Conservation (phyloP, 805 yeast genomes). For the Wickerhamiella sergipiensis region DNA sequence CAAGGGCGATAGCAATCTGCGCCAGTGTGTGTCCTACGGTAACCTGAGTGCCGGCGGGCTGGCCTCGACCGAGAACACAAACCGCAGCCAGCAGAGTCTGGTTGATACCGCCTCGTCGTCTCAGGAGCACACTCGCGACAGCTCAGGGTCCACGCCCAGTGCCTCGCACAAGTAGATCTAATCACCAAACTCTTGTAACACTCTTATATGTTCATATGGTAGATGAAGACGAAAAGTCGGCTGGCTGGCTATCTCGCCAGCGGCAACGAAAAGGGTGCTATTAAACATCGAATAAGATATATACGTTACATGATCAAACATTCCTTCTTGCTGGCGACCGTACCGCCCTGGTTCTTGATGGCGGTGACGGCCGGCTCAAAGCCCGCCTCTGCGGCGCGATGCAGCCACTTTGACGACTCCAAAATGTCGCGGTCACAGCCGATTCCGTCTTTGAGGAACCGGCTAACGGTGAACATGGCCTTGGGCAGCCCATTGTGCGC, state of each 20-base stretch:
- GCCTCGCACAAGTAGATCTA: background rate
- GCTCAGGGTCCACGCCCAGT: too few relatives aligned
- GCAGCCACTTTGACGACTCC: conserved; percentile 63
- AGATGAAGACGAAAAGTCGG: too few relatives aligned
- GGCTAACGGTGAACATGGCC: conserved; percentile 76
- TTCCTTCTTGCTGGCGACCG: conserved; percentile 20
- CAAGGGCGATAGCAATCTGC: conserved; percentile 3
- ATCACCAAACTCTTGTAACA: background rate
- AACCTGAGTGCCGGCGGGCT: conserved; percentile 9
- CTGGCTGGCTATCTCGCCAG: too few relatives aligned
- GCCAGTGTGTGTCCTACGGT: conserved; percentile 9
- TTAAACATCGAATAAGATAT: background rate
- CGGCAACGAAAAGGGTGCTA: background rate
- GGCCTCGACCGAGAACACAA: background rate
- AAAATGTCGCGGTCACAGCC: conserved; percentile 54
- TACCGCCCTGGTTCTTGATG: conserved; percentile 11
- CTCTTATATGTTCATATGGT: too few relatives aligned
- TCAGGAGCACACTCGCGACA: too few relatives aligned
- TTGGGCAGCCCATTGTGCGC: conserved; percentile 62
- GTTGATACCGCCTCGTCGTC: too few relatives aligned
- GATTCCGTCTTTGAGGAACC: conserved; percentile 74
- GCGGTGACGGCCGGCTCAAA: conserved; percentile 36
- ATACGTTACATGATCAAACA: conserved; percentile 30
- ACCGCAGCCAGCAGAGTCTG: background rate
- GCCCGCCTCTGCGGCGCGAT: conserved; percentile 52